Evolutionary conservation across 106 monocot genomes (phyloP).

Genomic region (Ottelia alismoides): DNA sequence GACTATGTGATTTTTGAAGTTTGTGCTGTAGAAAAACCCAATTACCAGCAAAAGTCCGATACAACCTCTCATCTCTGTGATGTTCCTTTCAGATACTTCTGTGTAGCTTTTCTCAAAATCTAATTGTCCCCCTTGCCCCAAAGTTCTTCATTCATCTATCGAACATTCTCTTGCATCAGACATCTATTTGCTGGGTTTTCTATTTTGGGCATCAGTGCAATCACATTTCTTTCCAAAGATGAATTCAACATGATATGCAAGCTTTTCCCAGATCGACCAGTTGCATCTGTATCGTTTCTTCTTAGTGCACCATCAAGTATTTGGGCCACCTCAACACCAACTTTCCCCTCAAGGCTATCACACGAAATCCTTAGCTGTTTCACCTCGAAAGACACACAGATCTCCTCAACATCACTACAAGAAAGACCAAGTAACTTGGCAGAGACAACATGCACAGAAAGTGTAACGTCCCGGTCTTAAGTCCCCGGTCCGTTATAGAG

Average conservation of each 20-base stretch:
- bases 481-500: too few relatives aligned
- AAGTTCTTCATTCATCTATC: constrained; percentile 68
- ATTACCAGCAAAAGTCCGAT: constrained; percentile 57
- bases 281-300: constrained; percentile 14
- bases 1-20: constrained; percentile 76
- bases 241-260: background rate
- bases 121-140: constrained; percentile 80
- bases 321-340: constrained; percentile 23
- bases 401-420: constrained; percentile 41
- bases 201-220: constrained; percentile 1
- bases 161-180: too few relatives aligned
- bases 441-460: too few relatives aligned
- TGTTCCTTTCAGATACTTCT: constrained; percentile 80
- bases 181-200: constrained; percentile 6
- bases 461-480: too few relatives aligned
- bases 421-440: constrained; percentile 20
- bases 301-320: constrained; percentile 25
- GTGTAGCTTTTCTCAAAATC: constrained; percentile 64
- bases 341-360: constrained; percentile 37
- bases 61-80: constrained; percentile 80
- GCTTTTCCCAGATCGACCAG: constrained; percentile 4
- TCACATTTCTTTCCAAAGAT: constrained; percentile 4
- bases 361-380: constrained; percentile 44
- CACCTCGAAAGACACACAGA: constrained; percentile 49
- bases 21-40: constrained; percentile 74